Percentiles rank a stretch among this genome's conserved stretches.
These are phyloP conservation scores for Alternaria ethzedia DNA, from an alignment of 2,329 filamentous ascomycete genomes.

Conservation along the genomic window DNA sequence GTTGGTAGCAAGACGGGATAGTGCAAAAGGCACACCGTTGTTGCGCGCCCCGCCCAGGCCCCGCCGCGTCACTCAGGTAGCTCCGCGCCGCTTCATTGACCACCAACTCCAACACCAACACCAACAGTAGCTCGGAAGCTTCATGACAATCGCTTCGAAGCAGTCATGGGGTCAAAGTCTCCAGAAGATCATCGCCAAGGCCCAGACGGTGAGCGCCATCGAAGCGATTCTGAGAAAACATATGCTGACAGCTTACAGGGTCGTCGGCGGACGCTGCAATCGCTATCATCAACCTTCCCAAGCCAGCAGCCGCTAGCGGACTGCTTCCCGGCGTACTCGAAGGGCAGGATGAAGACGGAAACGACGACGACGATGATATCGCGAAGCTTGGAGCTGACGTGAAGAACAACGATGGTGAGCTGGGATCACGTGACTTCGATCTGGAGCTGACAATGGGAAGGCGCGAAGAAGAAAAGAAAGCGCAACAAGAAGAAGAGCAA, in stretches of 20 bases:
- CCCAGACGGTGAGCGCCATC: slow-evolving; percentile 35
- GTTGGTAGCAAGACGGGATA: not conserved
- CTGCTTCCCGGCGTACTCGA: slow-evolving; percentile 47
- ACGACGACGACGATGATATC: slow-evolving; percentile 57
- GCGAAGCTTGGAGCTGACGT: slow-evolving; percentile 46
- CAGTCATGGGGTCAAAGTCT: slow-evolving; percentile 49
- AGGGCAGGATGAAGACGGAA: slow-evolving; percentile 56
- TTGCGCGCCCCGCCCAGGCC: not conserved
- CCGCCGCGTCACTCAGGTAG: not conserved
- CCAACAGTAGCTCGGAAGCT: not conserved
- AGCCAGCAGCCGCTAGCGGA: slow-evolving; percentile 43
- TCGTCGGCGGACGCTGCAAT: slow-evolving; percentile 32
- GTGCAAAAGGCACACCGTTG: not conserved
- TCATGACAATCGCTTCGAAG: not conserved
- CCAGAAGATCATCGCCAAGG: slow-evolving; percentile 45
- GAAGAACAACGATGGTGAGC: slow-evolving; percentile 31
- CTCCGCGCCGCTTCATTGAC: not conserved
- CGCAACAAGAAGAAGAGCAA: slow-evolving; percentile 76
- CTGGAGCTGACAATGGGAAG: slow-evolving; percentile 24
- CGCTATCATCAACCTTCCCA: slow-evolving; percentile 41
- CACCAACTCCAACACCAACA: not conserved
- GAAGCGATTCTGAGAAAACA: not conserved
- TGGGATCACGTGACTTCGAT: not conserved
- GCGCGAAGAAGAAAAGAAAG: slow-evolving; percentile 74
- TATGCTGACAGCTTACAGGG: slow-evolving; percentile 33